Evolutionary conservation across 331 rosid genomes (phyloP).

Genomic region (Rhamnella rubrinervis): DNA sequence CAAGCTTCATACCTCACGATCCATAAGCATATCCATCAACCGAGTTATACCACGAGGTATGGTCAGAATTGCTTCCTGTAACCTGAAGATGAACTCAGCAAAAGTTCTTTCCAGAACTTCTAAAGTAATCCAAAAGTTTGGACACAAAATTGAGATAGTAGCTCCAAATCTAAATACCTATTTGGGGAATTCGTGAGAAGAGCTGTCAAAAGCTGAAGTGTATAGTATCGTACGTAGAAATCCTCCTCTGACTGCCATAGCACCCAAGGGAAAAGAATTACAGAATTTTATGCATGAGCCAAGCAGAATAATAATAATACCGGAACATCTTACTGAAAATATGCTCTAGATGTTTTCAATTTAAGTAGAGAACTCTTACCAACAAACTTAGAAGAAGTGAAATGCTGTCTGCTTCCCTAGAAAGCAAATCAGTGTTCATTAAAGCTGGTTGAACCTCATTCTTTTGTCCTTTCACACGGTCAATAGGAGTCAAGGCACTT

Average conservation of each 20-base stretch:
- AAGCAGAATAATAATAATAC: slow-evolving; percentile 15
- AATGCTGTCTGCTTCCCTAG: slow-evolving; percentile 83
- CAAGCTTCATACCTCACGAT: slow-evolving; percentile 75
- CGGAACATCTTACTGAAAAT: not conserved
- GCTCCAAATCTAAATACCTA: slow-evolving; percentile 51
- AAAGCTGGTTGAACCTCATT: slow-evolving; percentile 82
- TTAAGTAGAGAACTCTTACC: slow-evolving; percentile 50
- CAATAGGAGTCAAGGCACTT: slow-evolving; percentile 82
- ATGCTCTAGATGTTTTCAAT: slow-evolving; percentile 13
- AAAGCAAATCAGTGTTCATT: slow-evolving; percentile 87
- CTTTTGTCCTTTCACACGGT: slow-evolving; percentile 60
- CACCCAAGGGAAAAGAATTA: slow-evolving; percentile 18
- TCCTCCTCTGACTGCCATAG: slow-evolving; percentile 84
- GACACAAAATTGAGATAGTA: slow-evolving; percentile 21
- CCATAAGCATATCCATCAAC: slow-evolving; percentile 98
- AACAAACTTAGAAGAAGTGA: slow-evolving; percentile 84
- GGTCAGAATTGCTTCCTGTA: slow-evolving; percentile 94
- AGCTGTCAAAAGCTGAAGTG: slow-evolving; percentile 89
- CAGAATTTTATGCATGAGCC: slow-evolving; percentile 20
- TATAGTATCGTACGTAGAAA: slow-evolving; percentile 90
- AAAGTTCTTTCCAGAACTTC: slow-evolving; percentile 19
- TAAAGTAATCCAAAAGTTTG: slow-evolving; percentile 16
- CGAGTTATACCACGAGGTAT: slow-evolving; percentile 92
- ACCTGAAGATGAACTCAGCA: slow-evolving; percentile 60
- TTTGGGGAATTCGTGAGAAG: slow-evolving; percentile 80